Base-by-base conservation (phyloP, 2,329 filamentous ascomycete genomes). In the Fusarium hainanense region DNA sequence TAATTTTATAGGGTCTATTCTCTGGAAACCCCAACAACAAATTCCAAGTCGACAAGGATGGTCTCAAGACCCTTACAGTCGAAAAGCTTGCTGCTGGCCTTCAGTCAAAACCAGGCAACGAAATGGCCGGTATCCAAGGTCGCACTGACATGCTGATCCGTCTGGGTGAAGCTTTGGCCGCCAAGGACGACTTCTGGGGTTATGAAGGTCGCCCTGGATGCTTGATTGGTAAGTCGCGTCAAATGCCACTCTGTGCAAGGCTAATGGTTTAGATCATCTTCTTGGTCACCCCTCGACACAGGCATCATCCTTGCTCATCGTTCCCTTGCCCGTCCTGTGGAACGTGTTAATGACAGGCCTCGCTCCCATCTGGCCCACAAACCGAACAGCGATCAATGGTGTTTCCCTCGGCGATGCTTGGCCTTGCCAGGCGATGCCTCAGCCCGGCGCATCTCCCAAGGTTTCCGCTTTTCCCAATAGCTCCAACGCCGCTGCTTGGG, bases 361-460 rank as follows among this genome's bases (percentile, higher is more conserved):
- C 12, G 88, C 89, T 6, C 87, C 91, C 2, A 97, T 98, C 78
- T 99, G 96, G 96, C 95, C 96, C 0, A 82, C 89, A 1, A 93
- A 93, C 1, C 90, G 95, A 67, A 97, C 95, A 0, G 89, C 92
- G 68, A 91, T 99, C 72, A 93, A 97, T 76, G 94, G 94, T 3
- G 86, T 93, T 28, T 89, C 94, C 0, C 88, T 99, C 18, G 96
- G 96, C 58, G 96, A 99, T 77, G 95, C 96, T 25, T 99, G 96
- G 96, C 92, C 91, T 0, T 97, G 94, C 81, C 89, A 88, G 13
- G 88, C 90, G 32, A 93, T 98, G 88, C 93, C 94, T 1, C 83
- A 85, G 47, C 71, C 75, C 2, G 88, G 87, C 6, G 85, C 88
- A 6, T 75, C 78, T 5, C 27, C 72, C 43, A 75, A 75, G 57